phyloP scores from a whole-genome alignment of 2,329 filamentous ascomycete genomes.

The Clarireedia paspali region DNA sequence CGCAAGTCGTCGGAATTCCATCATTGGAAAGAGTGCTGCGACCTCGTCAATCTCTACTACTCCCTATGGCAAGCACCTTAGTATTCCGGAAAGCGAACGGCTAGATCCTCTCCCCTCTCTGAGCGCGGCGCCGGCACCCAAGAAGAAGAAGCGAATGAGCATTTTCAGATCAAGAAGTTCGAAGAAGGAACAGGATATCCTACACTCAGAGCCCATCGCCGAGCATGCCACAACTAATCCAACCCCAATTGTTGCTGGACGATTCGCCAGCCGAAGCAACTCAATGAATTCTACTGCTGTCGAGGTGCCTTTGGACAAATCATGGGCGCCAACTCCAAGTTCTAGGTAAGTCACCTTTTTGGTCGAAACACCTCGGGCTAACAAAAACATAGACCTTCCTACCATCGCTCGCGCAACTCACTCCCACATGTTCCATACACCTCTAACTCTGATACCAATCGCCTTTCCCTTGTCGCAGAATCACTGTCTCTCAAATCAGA shows the following conservation, averaged over 20 bases:
- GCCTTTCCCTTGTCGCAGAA: constrained; percentile 25
- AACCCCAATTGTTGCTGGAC: background rate
- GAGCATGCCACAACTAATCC: background rate
- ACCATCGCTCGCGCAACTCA: constrained; percentile 16
- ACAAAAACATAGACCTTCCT: background rate
- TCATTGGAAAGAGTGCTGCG: constrained; percentile 8
- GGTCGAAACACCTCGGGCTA: background rate
- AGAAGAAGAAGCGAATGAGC: constrained; percentile 11
- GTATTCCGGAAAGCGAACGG: background rate
- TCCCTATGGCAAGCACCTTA: background rate
- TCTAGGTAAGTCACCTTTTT: background rate
- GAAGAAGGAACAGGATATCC: background rate
- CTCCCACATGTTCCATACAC: constrained; percentile 17
- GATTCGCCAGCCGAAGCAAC: constrained; percentile 7
- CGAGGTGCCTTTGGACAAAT: background rate
- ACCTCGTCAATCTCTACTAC: background rate
- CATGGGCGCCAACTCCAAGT: background rate
- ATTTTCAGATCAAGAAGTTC: constrained; percentile 1
- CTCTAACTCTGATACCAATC: constrained; percentile 11
- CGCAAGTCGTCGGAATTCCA: constrained; percentile 20
- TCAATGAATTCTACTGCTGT: constrained; percentile 1
- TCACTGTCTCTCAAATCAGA: constrained; percentile 14
- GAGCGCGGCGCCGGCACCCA: background rate
- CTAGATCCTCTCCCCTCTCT: background rate
- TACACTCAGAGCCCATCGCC: background rate